phyloP scores from a whole-genome alignment of 345 rosid genomes.

The Arabis hirsuta region DNA sequence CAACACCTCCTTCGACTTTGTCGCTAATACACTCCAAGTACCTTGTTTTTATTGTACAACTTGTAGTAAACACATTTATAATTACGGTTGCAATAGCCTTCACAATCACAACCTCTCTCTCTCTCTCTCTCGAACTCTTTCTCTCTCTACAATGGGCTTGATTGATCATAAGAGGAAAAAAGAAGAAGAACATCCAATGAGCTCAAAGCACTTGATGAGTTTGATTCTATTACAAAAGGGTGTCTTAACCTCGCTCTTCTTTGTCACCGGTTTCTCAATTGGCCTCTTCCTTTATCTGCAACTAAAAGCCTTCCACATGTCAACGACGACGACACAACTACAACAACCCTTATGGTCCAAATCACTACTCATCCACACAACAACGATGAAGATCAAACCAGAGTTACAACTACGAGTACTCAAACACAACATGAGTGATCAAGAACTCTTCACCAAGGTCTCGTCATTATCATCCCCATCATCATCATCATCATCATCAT shows the following conservation, averaged over 20 bases:
- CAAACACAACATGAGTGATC: conserved; percentile 65
- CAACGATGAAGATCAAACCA: conserved; percentile 9
- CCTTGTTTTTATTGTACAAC: conserved; percentile 27
- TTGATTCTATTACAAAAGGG: conserved; percentile 7
- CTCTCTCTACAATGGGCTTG: conserved; percentile 16
- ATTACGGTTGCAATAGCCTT: conserved; percentile 6
- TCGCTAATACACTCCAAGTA: conserved; percentile 13
- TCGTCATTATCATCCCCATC: conserved; percentile 31
- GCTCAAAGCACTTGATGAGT: conserved; percentile 39
- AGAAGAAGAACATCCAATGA: conserved; percentile 34
- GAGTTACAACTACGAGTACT: conserved; percentile 19
- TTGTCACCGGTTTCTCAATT: conserved; percentile 50
- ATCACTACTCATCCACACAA: conserved; percentile 32
- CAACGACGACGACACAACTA: conserved; percentile 24
- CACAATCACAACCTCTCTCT: conserved; percentile 10
- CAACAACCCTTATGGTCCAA: conserved; percentile 37
- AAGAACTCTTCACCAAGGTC: conserved; percentile 60
- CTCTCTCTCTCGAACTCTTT: conserved; percentile 8
- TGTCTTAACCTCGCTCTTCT: conserved; percentile 36
- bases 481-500: conserved; percentile 10
- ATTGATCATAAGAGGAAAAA: conserved; percentile 24
- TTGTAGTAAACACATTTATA: conserved; percentile 33
- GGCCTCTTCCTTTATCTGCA: conserved; percentile 49
- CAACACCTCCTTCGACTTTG: conserved; percentile 30
- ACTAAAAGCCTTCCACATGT: conserved; percentile 39